phyloP scores from a whole-genome alignment of 148 eudicot species.

The Rhododendron molle region DNA sequence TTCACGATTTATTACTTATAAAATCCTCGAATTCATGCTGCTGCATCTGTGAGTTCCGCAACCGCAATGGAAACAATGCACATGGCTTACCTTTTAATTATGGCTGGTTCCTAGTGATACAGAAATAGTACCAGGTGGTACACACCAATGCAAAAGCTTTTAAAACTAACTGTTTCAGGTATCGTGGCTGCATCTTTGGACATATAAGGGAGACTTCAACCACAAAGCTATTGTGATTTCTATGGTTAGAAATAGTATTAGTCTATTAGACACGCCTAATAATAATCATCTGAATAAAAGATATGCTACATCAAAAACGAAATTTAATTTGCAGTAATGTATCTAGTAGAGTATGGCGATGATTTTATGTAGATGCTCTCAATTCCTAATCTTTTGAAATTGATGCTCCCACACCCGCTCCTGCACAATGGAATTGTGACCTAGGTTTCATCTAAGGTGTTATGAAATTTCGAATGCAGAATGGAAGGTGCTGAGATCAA shows the following conservation, averaged over 20 bases:
- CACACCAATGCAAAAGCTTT: background rate
- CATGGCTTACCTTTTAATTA: background rate
- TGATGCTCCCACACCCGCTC: background rate
- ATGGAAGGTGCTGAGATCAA: conserved; percentile 99
- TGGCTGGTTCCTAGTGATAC: background rate
- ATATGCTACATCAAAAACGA: background rate
- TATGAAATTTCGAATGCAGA: conserved; percentile 31
- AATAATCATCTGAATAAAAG: background rate
- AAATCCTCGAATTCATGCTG: background rate
- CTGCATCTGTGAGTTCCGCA: background rate
- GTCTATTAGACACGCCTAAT: background rate
- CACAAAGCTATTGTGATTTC: background rate
- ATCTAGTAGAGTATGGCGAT: background rate
- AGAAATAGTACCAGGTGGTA: background rate
- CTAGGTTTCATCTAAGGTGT: background rate
- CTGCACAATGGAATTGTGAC: background rate
- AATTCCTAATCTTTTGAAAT: background rate
- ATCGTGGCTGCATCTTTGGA: background rate
- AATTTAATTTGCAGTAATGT: background rate
- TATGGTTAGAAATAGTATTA: background rate
- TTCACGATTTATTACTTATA: background rate
- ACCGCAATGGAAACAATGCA: background rate
- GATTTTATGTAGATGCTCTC: background rate
- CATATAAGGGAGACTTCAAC: background rate
- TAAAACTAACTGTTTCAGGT: background rate